Base-by-base conservation (phyloP, 768 basidiomycete species). In the Tylopilus subfusipes region DNA sequence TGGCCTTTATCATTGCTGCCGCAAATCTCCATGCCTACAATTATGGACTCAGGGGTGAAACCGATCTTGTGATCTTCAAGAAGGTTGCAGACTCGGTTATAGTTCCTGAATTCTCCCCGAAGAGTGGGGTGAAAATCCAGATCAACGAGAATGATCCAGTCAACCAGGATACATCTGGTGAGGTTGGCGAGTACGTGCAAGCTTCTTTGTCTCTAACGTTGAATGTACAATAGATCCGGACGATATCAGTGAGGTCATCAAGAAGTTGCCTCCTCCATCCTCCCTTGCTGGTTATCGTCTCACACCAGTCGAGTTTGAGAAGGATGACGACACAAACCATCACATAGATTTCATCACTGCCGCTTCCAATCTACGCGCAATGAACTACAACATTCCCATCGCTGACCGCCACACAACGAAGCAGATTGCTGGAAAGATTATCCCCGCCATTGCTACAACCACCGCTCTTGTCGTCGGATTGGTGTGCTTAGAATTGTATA, bases 321-420 rank as follows among this genome's bases (percentile, higher is more conserved):
- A 99, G 75, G 97, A 99, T 66, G 96, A 98, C 63, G 97, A 99
- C 68, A 82, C 88, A 48, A 99, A 99, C 73, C 84, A 90, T 73
- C 97, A 99, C 73, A 98, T 99, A 68, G 97, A 96, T 74, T 98
- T 98, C 74, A 96, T 99, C 73, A 98, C 95, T 33, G 90, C 97
- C 9, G 91, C 96, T 8, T 97, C 93, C 47, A 98, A 99, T 76
- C 79, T 98, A 50, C 90, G 97, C 33, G 97, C 97, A 7, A 81
- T 84, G 75, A 98, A 98, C 75, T 99, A 99, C 74, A 86, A 76
- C 55, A 98, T 99, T 65, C 79, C 81, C 46, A 75, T 80, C 19
- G 93, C 95, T 14, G 92, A 95, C 72, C 82, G 85, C 49, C 95
- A 98, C 74, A 81, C 85, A 48, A 98, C 97, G 39, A 98, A 98